Base-by-base conservation (phyloP, 768 basidiomycete genomes). In the Roridomyces roridus region DNA sequence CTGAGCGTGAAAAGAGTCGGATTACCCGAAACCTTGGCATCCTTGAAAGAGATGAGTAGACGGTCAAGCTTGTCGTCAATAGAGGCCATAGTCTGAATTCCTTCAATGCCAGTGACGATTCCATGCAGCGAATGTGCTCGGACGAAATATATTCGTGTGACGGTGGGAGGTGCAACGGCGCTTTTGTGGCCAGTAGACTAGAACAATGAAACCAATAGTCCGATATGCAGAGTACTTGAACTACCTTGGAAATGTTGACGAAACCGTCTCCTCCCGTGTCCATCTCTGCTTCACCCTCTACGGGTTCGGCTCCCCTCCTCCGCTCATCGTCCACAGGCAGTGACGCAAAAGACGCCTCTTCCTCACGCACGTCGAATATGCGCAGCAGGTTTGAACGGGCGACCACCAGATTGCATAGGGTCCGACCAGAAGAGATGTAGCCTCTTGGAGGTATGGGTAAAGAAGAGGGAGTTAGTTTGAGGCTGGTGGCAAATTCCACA, bases 31-130 rank as follows among this genome's bases (percentile, higher is more conserved):
- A 94, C 94, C 84, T 99, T 98, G 8, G 96, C 96, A 67, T 96
- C 92, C 70, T 89, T 90, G 77, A 98, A 96, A 4, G 92, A 94
- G 23, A 98, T 82, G n/a, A 98, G 75, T 10, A 99, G 78, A 47
- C 96, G 80, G 70, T 98, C 95, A 12, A 94, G 79, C 28, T 85
- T 85, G 70, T 98, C 96, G 57, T 92, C 89, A 18, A 77, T 74
- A 15, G 89, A 89, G 20, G 88, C 81, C 59, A 95, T 83, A 5
- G 89, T 91, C 56, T 86, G 85, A 26, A 98, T 82, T 23, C 85
- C 84, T 59, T 90, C 89, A 35, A 98, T 68, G 0, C 94, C 94
- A 7, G 95, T 97, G 47, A 99, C 81, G 14, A 84, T 85, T 3
- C 96, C 96, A 77, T 98, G 94, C 6, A 98, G 71, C 21, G 80